Evolutionary conservation across 75 land plant species (phyloP).

Genomic region (Chamaecyparis obtusa): DNA sequence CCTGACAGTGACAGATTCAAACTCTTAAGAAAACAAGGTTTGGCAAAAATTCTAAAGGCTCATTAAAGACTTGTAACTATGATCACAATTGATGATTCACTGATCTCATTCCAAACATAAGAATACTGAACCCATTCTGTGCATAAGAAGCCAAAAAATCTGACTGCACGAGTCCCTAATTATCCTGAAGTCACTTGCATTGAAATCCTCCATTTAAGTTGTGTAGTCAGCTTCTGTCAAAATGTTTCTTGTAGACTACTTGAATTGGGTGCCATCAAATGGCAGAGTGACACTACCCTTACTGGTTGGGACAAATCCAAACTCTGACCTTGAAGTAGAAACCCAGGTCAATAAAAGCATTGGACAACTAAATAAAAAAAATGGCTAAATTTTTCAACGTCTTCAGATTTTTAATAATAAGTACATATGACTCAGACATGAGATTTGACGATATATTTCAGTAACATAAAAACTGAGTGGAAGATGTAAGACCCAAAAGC

Average conservation of each 20-base stretch:
- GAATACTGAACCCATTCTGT: neutral
- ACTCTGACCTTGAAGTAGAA: neutral
- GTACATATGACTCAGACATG: neutral
- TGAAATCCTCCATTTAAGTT: neutral
- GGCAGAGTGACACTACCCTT: neutral
- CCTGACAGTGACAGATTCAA: neutral
- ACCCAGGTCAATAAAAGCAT: neutral
- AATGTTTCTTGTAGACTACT: neutral
- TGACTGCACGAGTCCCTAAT: neutral
- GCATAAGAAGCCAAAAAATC: neutral
- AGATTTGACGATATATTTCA: neutral
- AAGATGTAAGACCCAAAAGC: neutral
- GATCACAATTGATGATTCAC: neutral
- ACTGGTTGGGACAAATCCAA: neutral
- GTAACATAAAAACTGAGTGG: neutral
- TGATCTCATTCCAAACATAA: neutral
- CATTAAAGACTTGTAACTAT: neutral
- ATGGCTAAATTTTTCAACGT: neutral
- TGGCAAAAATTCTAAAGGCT: neutral
- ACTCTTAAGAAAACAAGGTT: neutral
- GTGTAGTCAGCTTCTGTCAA: neutral
- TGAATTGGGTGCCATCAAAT: neutral
- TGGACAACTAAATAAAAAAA: neutral
- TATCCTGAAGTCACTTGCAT: neutral
- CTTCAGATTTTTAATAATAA: neutral